These are phyloP conservation scores for Debaryomycetaceae sp. DNA, from an alignment of 1,139 yeast species.

Conservation along the genomic window DNA sequence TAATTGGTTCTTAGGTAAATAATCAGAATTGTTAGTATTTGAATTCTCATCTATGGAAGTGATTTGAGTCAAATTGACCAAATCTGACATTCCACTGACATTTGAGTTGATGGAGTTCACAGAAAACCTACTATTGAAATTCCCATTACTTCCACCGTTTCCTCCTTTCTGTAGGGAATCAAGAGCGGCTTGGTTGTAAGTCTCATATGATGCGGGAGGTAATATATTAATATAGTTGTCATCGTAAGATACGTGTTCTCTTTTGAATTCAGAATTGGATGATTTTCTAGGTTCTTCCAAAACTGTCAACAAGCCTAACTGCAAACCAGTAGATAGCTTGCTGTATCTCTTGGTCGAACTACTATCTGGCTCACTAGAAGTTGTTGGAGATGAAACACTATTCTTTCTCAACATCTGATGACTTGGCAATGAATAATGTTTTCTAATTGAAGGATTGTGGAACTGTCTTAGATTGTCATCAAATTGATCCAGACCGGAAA, in stretches of 20 bases:
- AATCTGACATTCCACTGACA: conserved; percentile 40
- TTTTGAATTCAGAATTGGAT: conserved; percentile 1
- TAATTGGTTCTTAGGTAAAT: conserved; percentile 32
- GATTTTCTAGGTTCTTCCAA: conserved; percentile 26
- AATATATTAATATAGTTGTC: conserved; percentile 27
- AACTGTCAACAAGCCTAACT: conserved; percentile 40
- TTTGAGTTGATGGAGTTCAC: conserved; percentile 41
- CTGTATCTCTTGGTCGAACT: conserved; percentile 24
- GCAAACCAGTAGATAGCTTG: conserved; percentile 37
- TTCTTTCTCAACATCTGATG: conserved; percentile 1
- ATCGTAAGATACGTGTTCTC: conserved; percentile 15
- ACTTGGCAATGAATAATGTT: conserved; percentile 25
- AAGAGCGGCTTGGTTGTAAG: conserved; percentile 35
- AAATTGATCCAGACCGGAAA: conserved; percentile 7
- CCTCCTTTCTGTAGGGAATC: conserved; percentile 26
- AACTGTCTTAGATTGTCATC: conserved; percentile 36
- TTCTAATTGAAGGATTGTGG: conserved; percentile 28
- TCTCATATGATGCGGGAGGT: conserved; percentile 21
- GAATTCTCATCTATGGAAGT: conserved; percentile 30
- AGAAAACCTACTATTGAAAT: conserved; percentile 24
- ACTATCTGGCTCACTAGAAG: neutral
- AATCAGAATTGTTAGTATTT: conserved; percentile 4
- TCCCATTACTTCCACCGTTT: conserved; percentile 4
- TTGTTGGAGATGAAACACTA: conserved; percentile 1
- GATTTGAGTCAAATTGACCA: conserved; percentile 35